Conservation (phyloP, 2,329 filamentous ascomycete species). For the Amphichorda felina region DNA sequence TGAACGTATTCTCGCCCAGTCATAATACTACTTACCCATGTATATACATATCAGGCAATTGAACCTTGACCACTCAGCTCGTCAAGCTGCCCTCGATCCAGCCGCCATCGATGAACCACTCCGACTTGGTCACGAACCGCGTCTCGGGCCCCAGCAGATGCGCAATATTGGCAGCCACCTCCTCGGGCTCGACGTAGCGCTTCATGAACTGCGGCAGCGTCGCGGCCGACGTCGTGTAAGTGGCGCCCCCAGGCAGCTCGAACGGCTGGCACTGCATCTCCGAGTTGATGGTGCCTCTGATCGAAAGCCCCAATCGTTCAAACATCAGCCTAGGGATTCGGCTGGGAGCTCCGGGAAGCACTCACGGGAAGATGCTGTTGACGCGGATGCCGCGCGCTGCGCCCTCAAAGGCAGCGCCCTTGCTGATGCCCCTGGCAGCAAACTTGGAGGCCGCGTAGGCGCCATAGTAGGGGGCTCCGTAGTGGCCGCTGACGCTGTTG, state of each 20-base stretch:
- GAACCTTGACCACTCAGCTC: too few species aligned
- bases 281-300: conserved; percentile 14
- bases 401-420: conserved; percentile 13
- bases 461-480: conserved; percentile 19
- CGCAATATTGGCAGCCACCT: conserved; percentile 15
- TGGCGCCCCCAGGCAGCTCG: conserved; percentile 8
- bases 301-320: not conserved
- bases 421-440: conserved; percentile 14
- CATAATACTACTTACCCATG: too few species aligned
- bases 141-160: conserved; percentile 19
- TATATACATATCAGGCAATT: too few species aligned
- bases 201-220: conserved; percentile 13
- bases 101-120: too few species aligned
- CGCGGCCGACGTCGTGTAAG: conserved; percentile 2
- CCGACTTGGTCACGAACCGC: conserved; percentile 17
- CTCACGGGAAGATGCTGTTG: not conserved
- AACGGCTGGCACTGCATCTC: conserved; percentile 15
- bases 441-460: conserved; percentile 21
- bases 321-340: too few species aligned
- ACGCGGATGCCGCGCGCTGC: conserved; percentile 5
- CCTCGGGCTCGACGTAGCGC: conserved; percentile 13
- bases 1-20: too few species aligned
- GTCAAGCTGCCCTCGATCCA: too few species aligned
- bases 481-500: conserved; percentile 28
- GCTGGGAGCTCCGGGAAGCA: not conserved